Evolutionary conservation across 352 stramenopile genomes (phyloP), one percentile per base, ranked within the genome.

Genomic region (Achlya hypogyna): DNA sequence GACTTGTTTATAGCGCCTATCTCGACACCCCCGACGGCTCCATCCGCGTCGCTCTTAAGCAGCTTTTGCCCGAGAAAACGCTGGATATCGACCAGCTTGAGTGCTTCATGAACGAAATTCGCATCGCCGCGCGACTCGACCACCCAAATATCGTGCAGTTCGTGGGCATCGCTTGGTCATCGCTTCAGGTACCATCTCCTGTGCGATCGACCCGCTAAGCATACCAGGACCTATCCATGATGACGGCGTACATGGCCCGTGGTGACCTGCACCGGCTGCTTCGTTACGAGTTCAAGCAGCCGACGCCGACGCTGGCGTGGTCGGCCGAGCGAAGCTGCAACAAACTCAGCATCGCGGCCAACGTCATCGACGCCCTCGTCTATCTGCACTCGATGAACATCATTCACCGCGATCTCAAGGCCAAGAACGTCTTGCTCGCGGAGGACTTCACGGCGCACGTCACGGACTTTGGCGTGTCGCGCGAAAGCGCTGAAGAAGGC

Each of bases 401-500:
- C 34, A 58, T 67, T 27, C 60, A 67, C 25, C 74, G 75, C 12
- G 75, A 82, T 38, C 69, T 82, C 25, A 82, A 82, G 67, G 66
- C 70, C 45, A 82, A 82, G 60, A 82, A 82, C 40, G 72, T 82
- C 54, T 29, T 82, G 40, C 43, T 79, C 42, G 78, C 25, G 32
- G 72, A 82, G 9, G 59, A 56, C 6, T 77, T 74, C 58, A 69
- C 80, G 28, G 71, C 75, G 1, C 82, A 87, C 18, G 69, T 87
- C 3, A 84, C 77, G 27, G 78, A 87, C 63, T 87, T 87, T 72
- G 78, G 78, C 14, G 78, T 81, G 14, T 82, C 73, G 54, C 71
- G 78, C 1, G 68, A 75, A 45, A 77, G 65, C 25, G 29, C 29
- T 1, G 52, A 69, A 5, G 59, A 69, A 72, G 14, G 25, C 9